These are phyloP conservation scores for Puccinia polysora DNA, from an alignment of 1,284 basidiomycete genomes.

Conservation along the genomic window DNA sequence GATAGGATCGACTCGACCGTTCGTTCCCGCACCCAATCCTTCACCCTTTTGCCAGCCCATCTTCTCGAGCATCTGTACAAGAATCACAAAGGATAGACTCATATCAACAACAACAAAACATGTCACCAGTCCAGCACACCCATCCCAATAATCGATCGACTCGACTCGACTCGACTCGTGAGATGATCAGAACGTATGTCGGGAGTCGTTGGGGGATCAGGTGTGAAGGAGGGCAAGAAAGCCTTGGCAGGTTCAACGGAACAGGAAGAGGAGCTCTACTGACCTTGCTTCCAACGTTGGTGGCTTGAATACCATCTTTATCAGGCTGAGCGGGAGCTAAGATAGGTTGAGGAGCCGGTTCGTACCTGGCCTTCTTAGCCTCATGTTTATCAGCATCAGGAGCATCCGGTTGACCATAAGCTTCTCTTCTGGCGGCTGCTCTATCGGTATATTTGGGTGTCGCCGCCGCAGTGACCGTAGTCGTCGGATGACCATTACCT, in stretches of 20 bases:
- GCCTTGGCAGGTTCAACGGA: too few species aligned
- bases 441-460: constrained; percentile 80
- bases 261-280: too few species aligned
- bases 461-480: constrained; percentile 46
- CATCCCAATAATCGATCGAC: constrained; percentile 88
- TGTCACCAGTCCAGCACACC: background rate
- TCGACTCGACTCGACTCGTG: constrained; percentile 62
- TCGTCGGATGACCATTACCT: constrained; percentile 36
- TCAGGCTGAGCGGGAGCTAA: constrained; percentile 18
- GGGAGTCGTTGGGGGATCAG: constrained; percentile 62
- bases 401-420: constrained; percentile 81
- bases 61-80: background rate
- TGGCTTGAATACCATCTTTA: constrained; percentile 50
- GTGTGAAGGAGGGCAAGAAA: constrained; percentile 54
- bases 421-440: constrained; percentile 75
- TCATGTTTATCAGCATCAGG: constrained; percentile 59
- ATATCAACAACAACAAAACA: background rate
- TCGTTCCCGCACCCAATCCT: constrained; percentile 73
- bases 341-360: constrained; percentile 41
- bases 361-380: constrained; percentile 20
- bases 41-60: constrained; percentile 78
- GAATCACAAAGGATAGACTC: background rate
- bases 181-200: constrained; percentile 60
- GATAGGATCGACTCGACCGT: constrained; percentile 80
- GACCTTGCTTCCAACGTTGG: constrained; percentile 47